Conservation (phyloP, 495 filamentous ascomycete genomes). For the Penicillium waksmanii region DNA sequence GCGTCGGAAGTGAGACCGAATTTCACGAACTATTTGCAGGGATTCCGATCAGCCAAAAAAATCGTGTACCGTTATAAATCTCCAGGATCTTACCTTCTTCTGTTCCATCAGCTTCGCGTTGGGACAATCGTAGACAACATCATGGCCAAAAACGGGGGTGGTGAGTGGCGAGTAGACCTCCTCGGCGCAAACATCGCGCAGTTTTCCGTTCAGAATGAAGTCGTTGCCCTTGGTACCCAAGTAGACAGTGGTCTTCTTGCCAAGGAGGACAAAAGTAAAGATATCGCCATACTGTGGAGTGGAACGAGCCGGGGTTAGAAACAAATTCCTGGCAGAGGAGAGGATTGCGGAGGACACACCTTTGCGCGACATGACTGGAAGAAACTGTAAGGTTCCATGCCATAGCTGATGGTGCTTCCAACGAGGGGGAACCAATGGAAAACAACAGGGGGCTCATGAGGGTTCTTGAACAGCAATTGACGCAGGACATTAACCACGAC, state of each 20-base stretch:
- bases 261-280: slow-evolving; percentile 67
- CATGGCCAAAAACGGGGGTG: slow-evolving; percentile 64
- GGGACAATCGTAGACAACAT: slow-evolving; percentile 69
- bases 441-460: slow-evolving; percentile 63
- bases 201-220: slow-evolving; percentile 65
- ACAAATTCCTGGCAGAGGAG: neutral
- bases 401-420: slow-evolving; percentile 66
- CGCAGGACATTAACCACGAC: slow-evolving; percentile 64
- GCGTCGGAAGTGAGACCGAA: slow-evolving; percentile 65
- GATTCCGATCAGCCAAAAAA: slow-evolving; percentile 8
- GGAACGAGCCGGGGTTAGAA: slow-evolving; percentile 16
- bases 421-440: slow-evolving; percentile 68
- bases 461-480: slow-evolving; percentile 72
- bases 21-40: slow-evolving; percentile 59
- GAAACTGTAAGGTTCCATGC: slow-evolving; percentile 66
- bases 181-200: slow-evolving; percentile 65
- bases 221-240: slow-evolving; percentile 65
- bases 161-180: slow-evolving; percentile 65
- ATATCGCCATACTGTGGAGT: slow-evolving; percentile 61
- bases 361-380: slow-evolving; percentile 60
- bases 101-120: slow-evolving; percentile 72
- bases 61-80: neutral
- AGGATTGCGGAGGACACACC: slow-evolving; percentile 33
- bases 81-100: slow-evolving; percentile 55
- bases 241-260: slow-evolving; percentile 64